Percentiles rank a stretch among this genome's conserved stretches.
These are phyloP conservation scores for Gelatoporia subvermispora DNA, from an alignment of 768 basidiomycete genomes.

Conservation along the genomic window DNA sequence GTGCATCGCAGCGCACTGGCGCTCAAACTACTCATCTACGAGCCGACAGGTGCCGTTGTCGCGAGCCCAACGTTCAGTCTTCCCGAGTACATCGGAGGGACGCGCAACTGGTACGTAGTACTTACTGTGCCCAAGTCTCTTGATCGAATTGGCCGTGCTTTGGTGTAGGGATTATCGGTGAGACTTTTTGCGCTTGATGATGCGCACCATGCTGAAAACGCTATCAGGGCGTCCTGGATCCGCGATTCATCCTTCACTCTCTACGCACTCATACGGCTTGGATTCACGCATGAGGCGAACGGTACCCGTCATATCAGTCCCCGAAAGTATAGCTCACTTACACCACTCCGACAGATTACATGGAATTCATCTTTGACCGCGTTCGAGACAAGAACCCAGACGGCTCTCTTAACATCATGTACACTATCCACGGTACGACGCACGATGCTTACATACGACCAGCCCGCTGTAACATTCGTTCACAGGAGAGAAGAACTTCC, in stretches of 20 bases:
- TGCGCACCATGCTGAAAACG: not conserved
- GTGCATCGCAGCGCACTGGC: conserved; percentile 92
- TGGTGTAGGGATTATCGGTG: conserved; percentile 10
- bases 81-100: conserved; percentile 88
- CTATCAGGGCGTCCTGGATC: conserved; percentile 73
- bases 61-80: conserved; percentile 95
- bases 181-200: not conserved
- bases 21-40: conserved; percentile 87
- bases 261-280: conserved; percentile 89
- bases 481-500: conserved; percentile 62
- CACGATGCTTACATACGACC: not conserved
- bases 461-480: no score
- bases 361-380: conserved; percentile 87
- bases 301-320: conserved; percentile 37
- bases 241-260: conserved; percentile 96
- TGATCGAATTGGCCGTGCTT: not conserved
- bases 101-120: conserved; percentile 69
- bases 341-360: conserved; percentile 50
- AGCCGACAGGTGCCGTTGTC: conserved; percentile 91
- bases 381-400: conserved; percentile 81
- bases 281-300: conserved; percentile 90
- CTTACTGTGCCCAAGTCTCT: not conserved
- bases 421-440: conserved; percentile 79
- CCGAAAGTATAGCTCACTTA: not conserved
- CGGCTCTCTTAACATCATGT: conserved; percentile 95